Percentiles rank a stretch among this genome's conserved stretches.
Conservation (phyloP, 2,329 filamentous ascomycete genomes). For the Exophiala lecanii-corni region DNA sequence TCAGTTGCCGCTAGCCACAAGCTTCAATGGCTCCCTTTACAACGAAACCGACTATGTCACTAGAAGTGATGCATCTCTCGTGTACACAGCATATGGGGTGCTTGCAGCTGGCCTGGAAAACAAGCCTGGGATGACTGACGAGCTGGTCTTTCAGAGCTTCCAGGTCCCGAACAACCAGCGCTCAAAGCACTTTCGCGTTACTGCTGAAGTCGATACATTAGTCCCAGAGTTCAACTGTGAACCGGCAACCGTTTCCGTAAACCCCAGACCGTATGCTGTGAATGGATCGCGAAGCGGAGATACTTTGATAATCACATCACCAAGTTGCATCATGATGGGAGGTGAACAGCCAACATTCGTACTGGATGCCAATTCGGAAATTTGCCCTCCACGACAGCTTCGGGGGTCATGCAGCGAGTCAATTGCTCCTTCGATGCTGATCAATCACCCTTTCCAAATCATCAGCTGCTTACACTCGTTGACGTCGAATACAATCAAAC, state of each 20-base stretch:
- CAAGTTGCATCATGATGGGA: background rate
- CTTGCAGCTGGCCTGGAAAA: slow-evolving; percentile 8
- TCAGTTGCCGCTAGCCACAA: slow-evolving; percentile 1
- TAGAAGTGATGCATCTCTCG: slow-evolving; percentile 12
- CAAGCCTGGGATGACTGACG: slow-evolving; percentile 2
- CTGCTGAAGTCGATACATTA: slow-evolving; percentile 10
- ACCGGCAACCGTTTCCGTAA: slow-evolving; percentile 7
- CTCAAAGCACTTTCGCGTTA: background rate
- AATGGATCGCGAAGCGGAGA: background rate
- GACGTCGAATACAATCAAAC: slow-evolving; percentile 13
- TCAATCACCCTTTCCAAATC: background rate
- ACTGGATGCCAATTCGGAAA: slow-evolving; percentile 1
- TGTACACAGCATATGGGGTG: slow-evolving; percentile 18
- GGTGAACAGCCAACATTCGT: slow-evolving; percentile 1
- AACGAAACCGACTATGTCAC: slow-evolving; percentile 1
- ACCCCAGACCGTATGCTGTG: slow-evolving; percentile 3
- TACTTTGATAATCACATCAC: background rate
- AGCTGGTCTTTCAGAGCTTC: slow-evolving; percentile 13
- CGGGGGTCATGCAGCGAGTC: background rate
- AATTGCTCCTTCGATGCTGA: slow-evolving; percentile 1
- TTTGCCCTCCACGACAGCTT: slow-evolving; percentile 5
- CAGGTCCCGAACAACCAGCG: background rate
- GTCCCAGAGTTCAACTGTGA: slow-evolving; percentile 18
- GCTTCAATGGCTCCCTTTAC: slow-evolving; percentile 14
- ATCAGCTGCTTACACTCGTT: slow-evolving; percentile 15